Base-by-base conservation (phyloP, 208 protist genomes). In the Leishmania major region DNA sequence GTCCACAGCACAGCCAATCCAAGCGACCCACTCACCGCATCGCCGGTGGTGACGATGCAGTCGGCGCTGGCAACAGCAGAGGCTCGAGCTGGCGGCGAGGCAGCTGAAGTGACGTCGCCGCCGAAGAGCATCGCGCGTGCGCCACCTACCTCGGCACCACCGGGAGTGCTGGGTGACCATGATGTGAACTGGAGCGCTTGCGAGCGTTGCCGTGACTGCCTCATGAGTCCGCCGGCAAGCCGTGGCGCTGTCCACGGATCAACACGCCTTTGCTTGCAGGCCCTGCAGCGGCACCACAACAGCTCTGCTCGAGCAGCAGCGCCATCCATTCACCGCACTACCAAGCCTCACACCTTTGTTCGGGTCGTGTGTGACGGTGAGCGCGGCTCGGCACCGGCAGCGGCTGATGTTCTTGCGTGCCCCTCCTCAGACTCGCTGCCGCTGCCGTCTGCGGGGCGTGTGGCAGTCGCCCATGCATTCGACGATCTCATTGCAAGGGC, bases 401-500 rank as follows among this genome's bases (percentile, higher is more conserved):
- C 66, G 0, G 6, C 31, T 43, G 66, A 45, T 40, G 11, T 3
- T 1, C 35, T 45, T 37, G 66, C 66, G 45, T n/a, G 8, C 28
- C 7, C 70, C 28, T 47, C 45, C 45, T n/a, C 70, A 13, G 70
- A 35, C 45, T 55, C 70, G 25, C 28, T 15, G 6, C 40, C 45
- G 40, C 17, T 13, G 31, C 47, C 37, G 37, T 43, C 66, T 13
- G 17, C 66, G 37, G 66, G n/a, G 35, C 19, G 6, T 47, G 19
- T 19, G 45, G 70, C 45, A 28, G n/a, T 0, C 8, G 3, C 69
- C 11, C 35, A 43, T 75, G 11, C 71, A 17, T 85, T 75, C 59
- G 62, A 69, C 5, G 82, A 85, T 40, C 77, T 85, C 70, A 77
- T 85, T 31, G 45, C 82, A 6, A 55, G 47, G 37, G 82, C 82